These are phyloP conservation scores for Amanita inopinata DNA, from an alignment of 768 basidiomycete genomes.

Conservation along the genomic window DNA sequence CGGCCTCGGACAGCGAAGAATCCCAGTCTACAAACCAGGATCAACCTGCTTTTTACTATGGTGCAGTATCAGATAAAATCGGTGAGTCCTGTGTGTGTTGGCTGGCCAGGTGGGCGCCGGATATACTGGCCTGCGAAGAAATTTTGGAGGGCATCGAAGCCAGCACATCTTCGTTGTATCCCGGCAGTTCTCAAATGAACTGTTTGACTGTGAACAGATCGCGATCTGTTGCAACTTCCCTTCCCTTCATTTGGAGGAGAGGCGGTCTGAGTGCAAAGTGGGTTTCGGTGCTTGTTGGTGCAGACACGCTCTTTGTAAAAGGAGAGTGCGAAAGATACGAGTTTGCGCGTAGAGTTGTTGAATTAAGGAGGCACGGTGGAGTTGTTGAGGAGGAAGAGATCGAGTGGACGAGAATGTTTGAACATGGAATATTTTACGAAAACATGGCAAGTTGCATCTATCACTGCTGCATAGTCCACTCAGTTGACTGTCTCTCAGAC, in stretches of 20 bases:
- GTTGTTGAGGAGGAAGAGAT: slow-evolving; percentile 53
- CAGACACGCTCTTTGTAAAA: slow-evolving; percentile 72
- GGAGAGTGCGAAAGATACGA: slow-evolving; percentile 76
- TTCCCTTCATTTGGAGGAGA: slow-evolving; percentile 61
- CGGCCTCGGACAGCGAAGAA: background rate
- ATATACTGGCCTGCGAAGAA: slow-evolving; percentile 60
- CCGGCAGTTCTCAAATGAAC: background rate
- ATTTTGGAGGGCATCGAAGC: slow-evolving; percentile 12
- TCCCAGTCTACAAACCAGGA: slow-evolving; percentile 9
- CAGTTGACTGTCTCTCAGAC: slow-evolving; percentile 32
- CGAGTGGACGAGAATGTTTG: slow-evolving; percentile 64
- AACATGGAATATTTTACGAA: slow-evolving; percentile 70
- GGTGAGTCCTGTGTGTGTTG: slow-evolving; percentile 86
- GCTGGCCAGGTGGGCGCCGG: slow-evolving; percentile 78
- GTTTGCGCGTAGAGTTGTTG: slow-evolving; percentile 65
- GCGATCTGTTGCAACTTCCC: slow-evolving; percentile 16
- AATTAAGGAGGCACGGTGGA: slow-evolving; percentile 53
- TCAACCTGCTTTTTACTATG: slow-evolving; percentile 57
- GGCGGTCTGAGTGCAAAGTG: slow-evolving; percentile 67
- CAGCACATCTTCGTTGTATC: background rate
- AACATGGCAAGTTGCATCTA: slow-evolving; percentile 57
- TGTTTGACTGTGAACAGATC: slow-evolving; percentile 12
- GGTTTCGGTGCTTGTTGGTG: slow-evolving; percentile 64
- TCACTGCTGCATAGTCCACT: slow-evolving; percentile 7
- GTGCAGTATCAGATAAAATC: slow-evolving; percentile 84